Evolutionary conservation across 2,329 filamentous ascomycete species (phyloP).

Genomic region (Fusarium miscanthi): DNA sequence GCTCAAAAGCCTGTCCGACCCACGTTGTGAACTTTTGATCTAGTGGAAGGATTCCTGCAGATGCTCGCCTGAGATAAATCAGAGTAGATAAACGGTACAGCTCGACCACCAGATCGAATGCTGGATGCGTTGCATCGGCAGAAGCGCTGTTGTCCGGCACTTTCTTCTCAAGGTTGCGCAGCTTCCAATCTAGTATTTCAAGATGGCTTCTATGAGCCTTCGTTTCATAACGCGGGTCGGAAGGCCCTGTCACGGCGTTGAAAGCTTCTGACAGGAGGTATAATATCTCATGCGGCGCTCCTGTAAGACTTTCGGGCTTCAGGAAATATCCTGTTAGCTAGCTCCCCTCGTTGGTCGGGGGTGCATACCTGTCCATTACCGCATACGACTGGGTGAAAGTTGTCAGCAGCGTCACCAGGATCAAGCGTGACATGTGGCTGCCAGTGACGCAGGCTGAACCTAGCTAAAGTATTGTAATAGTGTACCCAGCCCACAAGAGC

Average conservation of each 20-base stretch:
- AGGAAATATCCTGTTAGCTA: fast-evolving
- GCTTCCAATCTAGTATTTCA: constrained; percentile 8
- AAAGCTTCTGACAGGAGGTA: constrained; percentile 30
- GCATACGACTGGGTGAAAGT: constrained; percentile 22
- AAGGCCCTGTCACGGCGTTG: background rate
- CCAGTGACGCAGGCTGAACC: constrained; percentile 38
- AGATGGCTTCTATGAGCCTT: constrained; percentile 3
- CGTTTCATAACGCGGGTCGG: background rate
- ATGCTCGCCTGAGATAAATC: constrained; percentile 47
- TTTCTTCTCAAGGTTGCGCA: background rate
- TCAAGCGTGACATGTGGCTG: background rate
- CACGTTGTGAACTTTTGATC: constrained; percentile 19
- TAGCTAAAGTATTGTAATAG: constrained; percentile 23
- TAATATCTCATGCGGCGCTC: constrained; percentile 14
- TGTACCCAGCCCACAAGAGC: constrained; percentile 34
- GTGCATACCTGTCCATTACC: background rate
- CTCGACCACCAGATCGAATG: constrained; percentile 12
- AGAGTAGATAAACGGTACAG: constrained; percentile 45
- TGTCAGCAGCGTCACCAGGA: background rate
- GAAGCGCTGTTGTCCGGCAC: fast-evolving
- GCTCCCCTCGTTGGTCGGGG: fast-evolving
- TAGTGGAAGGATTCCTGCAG: constrained; percentile 12
- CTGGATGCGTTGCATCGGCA: fast-evolving
- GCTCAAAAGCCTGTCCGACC: constrained; percentile 42
- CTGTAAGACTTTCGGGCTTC: background rate